These are phyloP conservation scores for Candida mattraensis DNA, from an alignment of 805 yeast genomes.

Conservation along the genomic window DNA sequence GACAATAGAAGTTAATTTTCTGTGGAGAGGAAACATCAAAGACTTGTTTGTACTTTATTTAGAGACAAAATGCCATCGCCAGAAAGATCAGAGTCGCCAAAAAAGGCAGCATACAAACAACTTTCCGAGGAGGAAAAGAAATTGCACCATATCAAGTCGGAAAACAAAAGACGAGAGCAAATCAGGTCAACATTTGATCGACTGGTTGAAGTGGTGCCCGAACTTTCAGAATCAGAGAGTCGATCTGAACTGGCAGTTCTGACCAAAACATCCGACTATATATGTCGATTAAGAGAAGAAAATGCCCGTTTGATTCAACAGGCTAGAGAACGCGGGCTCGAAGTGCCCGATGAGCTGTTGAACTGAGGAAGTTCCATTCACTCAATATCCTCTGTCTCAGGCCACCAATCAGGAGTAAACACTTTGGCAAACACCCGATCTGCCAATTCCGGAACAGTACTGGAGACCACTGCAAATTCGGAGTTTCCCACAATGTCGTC, in stretches of 20 bases:
- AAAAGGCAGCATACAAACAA: slow-evolving; percentile 14
- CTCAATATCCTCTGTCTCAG: slow-evolving; percentile 35
- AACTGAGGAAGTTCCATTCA: slow-evolving; percentile 5
- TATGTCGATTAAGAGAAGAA: slow-evolving; percentile 50
- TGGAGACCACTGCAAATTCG: slow-evolving; percentile 22
- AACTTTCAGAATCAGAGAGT: slow-evolving; percentile 63
- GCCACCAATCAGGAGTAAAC: slow-evolving; percentile 77
- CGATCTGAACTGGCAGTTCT: slow-evolving; percentile 79
- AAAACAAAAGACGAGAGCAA: slow-evolving; percentile 82
- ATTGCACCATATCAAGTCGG: slow-evolving; percentile 46
- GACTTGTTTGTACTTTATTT: no score
- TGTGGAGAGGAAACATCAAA: no score
- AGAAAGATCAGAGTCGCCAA: slow-evolving; percentile 1
- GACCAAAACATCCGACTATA: slow-evolving; percentile 53
- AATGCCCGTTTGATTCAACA: slow-evolving; percentile 44
- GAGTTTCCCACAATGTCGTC: slow-evolving; percentile 33
- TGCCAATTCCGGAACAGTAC: slow-evolving; percentile 18
- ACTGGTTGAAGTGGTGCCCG: slow-evolving; percentile 75
- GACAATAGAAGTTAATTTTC: no score
- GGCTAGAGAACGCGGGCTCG: slow-evolving; percentile 38
- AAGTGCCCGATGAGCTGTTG: slow-evolving; percentile 39
- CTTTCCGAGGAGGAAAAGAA: slow-evolving; percentile 35
- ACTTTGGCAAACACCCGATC: slow-evolving; percentile 48
- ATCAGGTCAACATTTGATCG: slow-evolving; percentile 80
- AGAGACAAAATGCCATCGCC: slow-evolving; percentile 10